Base-by-base conservation (phyloP, 202 grass and related monocot species). In the Elaeis oleifera region DNA sequence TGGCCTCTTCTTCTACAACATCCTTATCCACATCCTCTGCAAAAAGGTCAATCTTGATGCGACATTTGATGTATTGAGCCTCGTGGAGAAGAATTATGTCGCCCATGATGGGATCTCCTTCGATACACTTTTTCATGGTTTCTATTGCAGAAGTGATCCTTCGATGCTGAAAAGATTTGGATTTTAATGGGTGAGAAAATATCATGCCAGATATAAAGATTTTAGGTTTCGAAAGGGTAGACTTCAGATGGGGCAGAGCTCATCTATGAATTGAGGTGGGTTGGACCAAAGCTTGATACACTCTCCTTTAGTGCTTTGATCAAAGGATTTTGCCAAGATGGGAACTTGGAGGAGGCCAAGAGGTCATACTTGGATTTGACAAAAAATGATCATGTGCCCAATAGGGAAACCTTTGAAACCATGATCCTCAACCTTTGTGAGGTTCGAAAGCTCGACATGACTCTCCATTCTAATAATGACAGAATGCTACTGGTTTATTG, bases 221-320 rank as follows among this genome's bases (percentile, higher is more conserved):
- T 86, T 75, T 67, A 89, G 63, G 59, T 83, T 64, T 23, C 27
- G 0, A 18, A 62, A 56, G 74, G 71, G 22, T 81, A 50, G 23
- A 51, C 80, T 25, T 49, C 63, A 15, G 85, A 86, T 50, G 74
- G 73, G 17, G 25, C 16, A 28, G 69, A 72, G 50, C 16, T 95
- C 21, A 60, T 95, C 23, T 62, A 81, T 39, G 22, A 7, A 49
- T 78, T 95, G 90, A 26, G 70, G 49, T 56, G 70, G 54, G 78
- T 82, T n/a, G 81, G 84, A 13, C 80, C 71, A 15, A 81, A 77
- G 57, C 84, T 84, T 3, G 71, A 94, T 60, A 61, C 71, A 2
- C 66, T 65, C 18, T 74, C 81, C 59, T 94, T 81, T 65, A 88
- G 88, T 63, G 78, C 77, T 23, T 27, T 94, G 44, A 82, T 88